Base-by-base conservation (phyloP, 2,329 filamentous ascomycete species). In the Esteya vermicola region DNA sequence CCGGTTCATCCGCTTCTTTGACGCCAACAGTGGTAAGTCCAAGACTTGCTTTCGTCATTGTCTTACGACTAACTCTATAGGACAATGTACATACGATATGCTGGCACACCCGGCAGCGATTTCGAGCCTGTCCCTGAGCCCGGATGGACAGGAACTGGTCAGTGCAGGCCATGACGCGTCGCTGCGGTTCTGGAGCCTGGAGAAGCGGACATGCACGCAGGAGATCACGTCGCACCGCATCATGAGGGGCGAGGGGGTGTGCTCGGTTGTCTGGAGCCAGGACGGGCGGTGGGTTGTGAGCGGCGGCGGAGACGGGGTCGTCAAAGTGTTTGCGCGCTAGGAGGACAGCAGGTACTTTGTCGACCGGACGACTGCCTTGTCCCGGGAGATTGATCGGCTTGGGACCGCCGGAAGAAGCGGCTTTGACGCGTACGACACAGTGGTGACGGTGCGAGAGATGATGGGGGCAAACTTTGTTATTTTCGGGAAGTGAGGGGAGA, bases 71-170 rank as follows among this genome's bases (percentile, higher is more conserved):
- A 31, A 56, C 36, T 21, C 9, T 4, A 6, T 32, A 96, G 91
- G 91, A 42, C 91, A 98, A 85, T 95, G 88, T 63, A 96, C 91
- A 47, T 98, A 98, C 62, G 93, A 83, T 53, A 98, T 98, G 91
- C 76, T 96, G 44, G 91, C 91, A 6, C 91, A 98, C 52, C 86
- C 91, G 1, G 82, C 88, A 4, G 81, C 91, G 42, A 95, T 98
- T 49, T 93, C 91, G 2, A 81, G 84, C 21, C 71, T 98, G 6
- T 93, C 85, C 0, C 73, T 98, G 18, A 94, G 85, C 50, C 91
- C 89, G 13, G 89, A 96, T 54, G 88, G 89, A 34, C 79, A 81
- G 43, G 91, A 98, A 64, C 79, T 95, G 10, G 89, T 98, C 36
- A 95, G 86, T 34, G 91, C 86, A 2, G 91, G 91, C 19, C 91